Conservation (phyloP, 331 rosid genomes). For the Ulmus americana region DNA sequence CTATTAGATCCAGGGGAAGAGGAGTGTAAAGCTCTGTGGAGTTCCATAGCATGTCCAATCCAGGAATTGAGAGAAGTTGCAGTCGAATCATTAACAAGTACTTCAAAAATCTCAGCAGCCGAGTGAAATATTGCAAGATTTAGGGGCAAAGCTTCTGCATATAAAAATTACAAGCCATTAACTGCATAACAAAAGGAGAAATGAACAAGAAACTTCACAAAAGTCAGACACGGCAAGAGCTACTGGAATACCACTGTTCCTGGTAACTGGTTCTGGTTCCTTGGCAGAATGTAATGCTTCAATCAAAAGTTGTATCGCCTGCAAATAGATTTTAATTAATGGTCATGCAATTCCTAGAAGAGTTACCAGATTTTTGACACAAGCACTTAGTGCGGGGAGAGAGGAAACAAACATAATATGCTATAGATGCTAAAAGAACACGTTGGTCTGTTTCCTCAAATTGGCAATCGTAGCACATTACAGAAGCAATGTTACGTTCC, state of each 20-base stretch:
- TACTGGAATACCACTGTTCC: constrained; percentile 49
- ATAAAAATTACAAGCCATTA: constrained; percentile 17
- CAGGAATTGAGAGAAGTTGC: constrained; percentile 79
- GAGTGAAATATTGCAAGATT: constrained; percentile 89
- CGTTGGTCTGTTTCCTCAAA: background rate
- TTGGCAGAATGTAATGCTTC: constrained; percentile 71
- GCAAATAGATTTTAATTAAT: constrained; percentile 19
- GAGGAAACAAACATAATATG: background rate
- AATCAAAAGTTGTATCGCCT: constrained; percentile 73
- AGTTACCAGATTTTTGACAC: background rate
- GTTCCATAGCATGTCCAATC: constrained; percentile 87
- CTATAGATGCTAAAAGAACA: background rate
- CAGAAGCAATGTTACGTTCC: background rate
- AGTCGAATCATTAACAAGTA: constrained; percentile 80
- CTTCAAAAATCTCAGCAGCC: constrained; percentile 97
- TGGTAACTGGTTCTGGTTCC: constrained; percentile 66
- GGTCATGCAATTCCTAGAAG: background rate
- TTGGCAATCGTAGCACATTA: background rate
- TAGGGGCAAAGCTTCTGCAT: constrained; percentile 74
- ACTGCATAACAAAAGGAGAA: constrained; percentile 2
- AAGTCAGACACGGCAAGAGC: constrained; percentile 14
- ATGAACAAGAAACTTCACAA: background rate
- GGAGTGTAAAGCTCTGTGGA: constrained; percentile 77
- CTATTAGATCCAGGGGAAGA: constrained; percentile 90
- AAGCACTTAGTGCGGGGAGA: background rate